phyloP scores from a whole-genome alignment of 2,329 filamentous ascomycete species.

The Furcasterigmium furcatum region DNA sequence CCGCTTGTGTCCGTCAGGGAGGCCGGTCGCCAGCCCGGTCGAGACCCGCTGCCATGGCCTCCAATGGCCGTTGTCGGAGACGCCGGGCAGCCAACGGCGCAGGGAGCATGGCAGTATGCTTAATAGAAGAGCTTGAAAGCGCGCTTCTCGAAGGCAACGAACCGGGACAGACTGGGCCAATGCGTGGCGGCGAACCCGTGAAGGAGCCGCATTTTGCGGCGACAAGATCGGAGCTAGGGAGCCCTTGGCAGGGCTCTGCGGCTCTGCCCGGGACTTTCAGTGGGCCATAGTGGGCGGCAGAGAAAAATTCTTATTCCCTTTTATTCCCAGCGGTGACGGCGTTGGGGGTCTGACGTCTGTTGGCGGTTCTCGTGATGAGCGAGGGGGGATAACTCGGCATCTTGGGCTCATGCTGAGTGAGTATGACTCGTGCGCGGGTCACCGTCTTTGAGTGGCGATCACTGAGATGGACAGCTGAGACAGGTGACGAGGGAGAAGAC shows the following conservation, averaged over 20 bases:
- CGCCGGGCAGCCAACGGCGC: not conserved
- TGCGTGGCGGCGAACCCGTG: not conserved
- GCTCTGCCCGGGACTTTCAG: not conserved
- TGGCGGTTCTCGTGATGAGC: not conserved
- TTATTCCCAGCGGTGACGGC: not conserved
- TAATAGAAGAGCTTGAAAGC: not conserved
- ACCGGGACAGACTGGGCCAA: not conserved
- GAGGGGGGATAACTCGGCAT: constrained; percentile 2
- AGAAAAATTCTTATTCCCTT: not conserved
- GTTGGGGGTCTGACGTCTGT: not conserved
- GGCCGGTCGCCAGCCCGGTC: not conserved
- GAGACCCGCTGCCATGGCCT: no score
- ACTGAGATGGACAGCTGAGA: not conserved
- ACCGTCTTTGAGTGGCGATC: not conserved
- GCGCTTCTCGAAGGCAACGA: not conserved
- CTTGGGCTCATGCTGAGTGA: not conserved
- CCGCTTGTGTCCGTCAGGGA: not conserved
- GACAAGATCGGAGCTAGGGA: not conserved
- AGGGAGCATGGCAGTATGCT: no score
- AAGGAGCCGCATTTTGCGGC: not conserved
- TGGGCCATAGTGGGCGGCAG: not conserved
- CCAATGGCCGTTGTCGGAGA: not conserved
- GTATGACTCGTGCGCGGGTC: not conserved
- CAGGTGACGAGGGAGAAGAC: not conserved
- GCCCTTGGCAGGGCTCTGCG: not conserved